Percentiles rank a stretch among this genome's conserved stretches.
phyloP scores from a whole-genome alignment of 805 yeast genomes.

The Saccharomyces eubayanus region DNA sequence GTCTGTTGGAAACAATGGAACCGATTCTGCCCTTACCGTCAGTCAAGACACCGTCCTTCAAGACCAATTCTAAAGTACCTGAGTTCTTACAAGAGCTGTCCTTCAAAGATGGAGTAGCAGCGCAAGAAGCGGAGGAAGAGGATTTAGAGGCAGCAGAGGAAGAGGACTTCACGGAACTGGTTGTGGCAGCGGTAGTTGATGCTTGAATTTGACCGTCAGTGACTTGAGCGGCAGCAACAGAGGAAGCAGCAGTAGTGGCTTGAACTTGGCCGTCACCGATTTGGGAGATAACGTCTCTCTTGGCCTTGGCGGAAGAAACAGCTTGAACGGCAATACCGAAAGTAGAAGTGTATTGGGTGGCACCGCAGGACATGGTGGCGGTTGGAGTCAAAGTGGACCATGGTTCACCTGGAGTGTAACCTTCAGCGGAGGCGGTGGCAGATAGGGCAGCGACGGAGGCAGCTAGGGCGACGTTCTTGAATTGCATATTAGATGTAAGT shows the following conservation, averaged over 20 bases:
- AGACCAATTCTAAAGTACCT: slow-evolving; percentile 42
- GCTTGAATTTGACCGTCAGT: slow-evolving; percentile 50
- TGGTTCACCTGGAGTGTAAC: slow-evolving; percentile 24
- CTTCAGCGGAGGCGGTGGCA: slow-evolving; percentile 15
- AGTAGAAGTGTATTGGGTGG: slow-evolving; percentile 44
- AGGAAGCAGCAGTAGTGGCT: neutral
- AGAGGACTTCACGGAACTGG: slow-evolving; percentile 17
- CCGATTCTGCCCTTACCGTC: slow-evolving; percentile 56
- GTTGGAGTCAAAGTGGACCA: slow-evolving; percentile 68
- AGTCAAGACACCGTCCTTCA: slow-evolving; percentile 40
- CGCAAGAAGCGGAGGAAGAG: slow-evolving; percentile 17
- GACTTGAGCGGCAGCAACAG: slow-evolving; percentile 28
- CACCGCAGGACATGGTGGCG: slow-evolving; percentile 45
- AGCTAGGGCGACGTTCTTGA: slow-evolving; percentile 14
- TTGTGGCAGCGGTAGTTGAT: slow-evolving; percentile 12
- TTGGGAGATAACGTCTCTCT: slow-evolving; percentile 42
- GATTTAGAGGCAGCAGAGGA: slow-evolving; percentile 11
- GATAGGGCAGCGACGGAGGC: slow-evolving; percentile 13
- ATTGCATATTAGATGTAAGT: slow-evolving; percentile 19
- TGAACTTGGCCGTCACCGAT: slow-evolving; percentile 53
- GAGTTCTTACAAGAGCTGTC: slow-evolving; percentile 33
- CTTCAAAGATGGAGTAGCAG: slow-evolving; percentile 13
- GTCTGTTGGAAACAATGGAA: slow-evolving; percentile 62
- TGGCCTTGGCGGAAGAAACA: slow-evolving; percentile 28
- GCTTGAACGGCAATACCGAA: slow-evolving; percentile 67